A percentile compares a stretch with the other conserved stretches of the same genome.
These are phyloP conservation scores for Calonectria multiphialidica DNA, from an alignment of 2,329 filamentous ascomycete species.

Conservation along the genomic window DNA sequence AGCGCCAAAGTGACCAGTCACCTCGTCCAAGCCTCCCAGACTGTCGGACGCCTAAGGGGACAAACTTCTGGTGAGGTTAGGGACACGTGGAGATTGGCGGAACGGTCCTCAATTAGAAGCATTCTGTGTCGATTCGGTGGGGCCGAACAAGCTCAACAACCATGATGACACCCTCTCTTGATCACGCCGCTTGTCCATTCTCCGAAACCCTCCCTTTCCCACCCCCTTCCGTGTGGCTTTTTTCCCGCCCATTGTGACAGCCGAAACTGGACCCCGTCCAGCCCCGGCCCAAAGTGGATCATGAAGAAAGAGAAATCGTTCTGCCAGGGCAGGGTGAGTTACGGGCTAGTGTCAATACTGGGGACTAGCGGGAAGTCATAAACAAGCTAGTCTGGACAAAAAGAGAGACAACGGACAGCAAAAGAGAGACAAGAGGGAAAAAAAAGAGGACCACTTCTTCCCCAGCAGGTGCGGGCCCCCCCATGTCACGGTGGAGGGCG, in stretches of 20 bases:
- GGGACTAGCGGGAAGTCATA: slow-evolving; percentile 6
- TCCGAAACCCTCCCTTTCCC: neutral
- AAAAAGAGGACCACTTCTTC: slow-evolving; percentile 41
- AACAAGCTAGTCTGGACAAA: slow-evolving; percentile 1
- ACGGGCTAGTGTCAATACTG: neutral
- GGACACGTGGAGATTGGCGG: slow-evolving; percentile 33
- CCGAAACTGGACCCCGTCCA: slow-evolving; percentile 28
- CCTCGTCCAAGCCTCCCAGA: slow-evolving; percentile 24
- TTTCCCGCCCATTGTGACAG: slow-evolving; percentile 32
- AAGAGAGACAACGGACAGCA: slow-evolving; percentile 1
- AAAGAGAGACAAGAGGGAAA: neutral
- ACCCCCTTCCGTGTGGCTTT: slow-evolving; percentile 25
- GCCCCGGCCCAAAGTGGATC: slow-evolving; percentile 19
- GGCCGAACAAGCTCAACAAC: neutral
- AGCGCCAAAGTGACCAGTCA: slow-evolving; percentile 40
- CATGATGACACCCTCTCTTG: neutral
- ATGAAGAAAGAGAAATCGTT: slow-evolving; percentile 17
- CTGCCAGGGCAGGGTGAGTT: slow-evolving; percentile 15
- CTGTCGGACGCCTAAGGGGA: slow-evolving; percentile 15
- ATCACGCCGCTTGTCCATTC: slow-evolving; percentile 7
- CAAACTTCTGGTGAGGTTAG: slow-evolving; percentile 24
- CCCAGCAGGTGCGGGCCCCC: slow-evolving; percentile 34
- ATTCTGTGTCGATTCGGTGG: slow-evolving; percentile 22
- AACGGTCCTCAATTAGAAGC: slow-evolving; percentile 27
- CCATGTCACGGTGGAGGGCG: slow-evolving; percentile 40